These are phyloP conservation scores for Endocarpon pusillum DNA, from an alignment of 495 filamentous ascomycete genomes.

Conservation along the genomic window DNA sequence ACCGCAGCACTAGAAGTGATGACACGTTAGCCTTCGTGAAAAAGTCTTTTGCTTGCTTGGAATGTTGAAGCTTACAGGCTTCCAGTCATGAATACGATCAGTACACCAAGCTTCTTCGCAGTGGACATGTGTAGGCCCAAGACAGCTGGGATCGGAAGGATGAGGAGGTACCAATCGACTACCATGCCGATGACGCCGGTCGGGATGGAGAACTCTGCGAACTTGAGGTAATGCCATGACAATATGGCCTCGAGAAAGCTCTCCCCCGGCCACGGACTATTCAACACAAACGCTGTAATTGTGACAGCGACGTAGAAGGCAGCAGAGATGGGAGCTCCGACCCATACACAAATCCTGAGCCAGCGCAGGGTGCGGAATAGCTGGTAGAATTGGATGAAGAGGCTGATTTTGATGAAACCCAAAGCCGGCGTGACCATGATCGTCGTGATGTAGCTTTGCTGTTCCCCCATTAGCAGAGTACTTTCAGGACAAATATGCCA, in stretches of 20 bases:
- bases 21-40: not conserved
- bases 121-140: conserved; percentile 4
- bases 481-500: not conserved
- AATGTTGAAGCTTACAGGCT: conserved; percentile 3
- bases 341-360: conserved; percentile 7
- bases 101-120: conserved; percentile 4
- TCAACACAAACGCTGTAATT: conserved; percentile 5
- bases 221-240: conserved; percentile 6
- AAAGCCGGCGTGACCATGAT: conserved; percentile 4
- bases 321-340: conserved; percentile 4
- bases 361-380: conserved; percentile 6
- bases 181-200: conserved; percentile 6
- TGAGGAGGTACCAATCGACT: conserved; percentile 7
- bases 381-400: conserved; percentile 6
- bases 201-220: conserved; percentile 3
- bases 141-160: conserved; percentile 6
- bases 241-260: not conserved
- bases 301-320: conserved; percentile 5
- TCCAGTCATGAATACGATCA: conserved; percentile 6
- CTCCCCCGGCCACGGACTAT: conserved; percentile 8
- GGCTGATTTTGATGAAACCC: conserved; percentile 9
- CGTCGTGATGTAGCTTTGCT: conserved; percentile 7
- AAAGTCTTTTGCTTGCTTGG: conserved; percentile 1
- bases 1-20: conserved; percentile 3
- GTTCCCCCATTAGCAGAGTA: not conserved